phyloP scores from a whole-genome alignment of 2,329 filamentous ascomycete species.

The Ophiosphaerella korrae region DNA sequence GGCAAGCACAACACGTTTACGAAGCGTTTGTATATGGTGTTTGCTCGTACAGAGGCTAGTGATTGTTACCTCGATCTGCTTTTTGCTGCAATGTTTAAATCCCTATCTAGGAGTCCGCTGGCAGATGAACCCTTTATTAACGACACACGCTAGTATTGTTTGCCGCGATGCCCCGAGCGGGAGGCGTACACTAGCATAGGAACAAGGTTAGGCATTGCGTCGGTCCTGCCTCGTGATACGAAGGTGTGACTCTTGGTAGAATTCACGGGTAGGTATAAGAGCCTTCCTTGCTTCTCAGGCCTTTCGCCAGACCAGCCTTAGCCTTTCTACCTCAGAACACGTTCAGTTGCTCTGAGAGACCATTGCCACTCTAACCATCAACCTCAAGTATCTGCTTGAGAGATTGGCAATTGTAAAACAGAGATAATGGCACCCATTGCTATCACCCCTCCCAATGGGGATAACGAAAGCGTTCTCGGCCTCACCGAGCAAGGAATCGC shows the following conservation, averaged over 20 bases:
- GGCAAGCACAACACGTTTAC: neutral
- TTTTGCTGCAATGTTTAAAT: neutral
- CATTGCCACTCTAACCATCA: neutral
- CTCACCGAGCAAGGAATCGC: constrained; percentile 43
- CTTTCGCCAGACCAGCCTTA: neutral
- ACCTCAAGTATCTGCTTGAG: neutral
- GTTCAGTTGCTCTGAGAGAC: too few relatives aligned
- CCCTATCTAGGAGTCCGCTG: constrained; percentile 8
- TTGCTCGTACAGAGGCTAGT: constrained; percentile 4
- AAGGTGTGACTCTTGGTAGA: constrained; percentile 31
- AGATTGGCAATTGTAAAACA: neutral
- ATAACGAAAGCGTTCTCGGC: constrained; percentile 28
- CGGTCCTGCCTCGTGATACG: constrained; percentile 29
- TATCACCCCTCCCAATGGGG: constrained; percentile 35
- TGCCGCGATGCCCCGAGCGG: constrained; percentile 17
- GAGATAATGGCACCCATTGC: constrained; percentile 39
- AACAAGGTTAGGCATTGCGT: constrained; percentile 17
- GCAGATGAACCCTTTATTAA: constrained; percentile 20
- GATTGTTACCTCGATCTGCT: neutral
- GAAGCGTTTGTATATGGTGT: neutral
- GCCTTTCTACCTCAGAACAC: neutral
- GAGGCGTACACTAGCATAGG: constrained; percentile 11
- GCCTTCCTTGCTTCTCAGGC: constrained; percentile 5
- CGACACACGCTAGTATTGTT: constrained; percentile 8
- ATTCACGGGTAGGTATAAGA: constrained; percentile 27